A percentile compares a stretch with the other conserved stretches of the same genome.
Conservation (phyloP, 257 asterid genomes). For the Nicotiana obtusifolia region DNA sequence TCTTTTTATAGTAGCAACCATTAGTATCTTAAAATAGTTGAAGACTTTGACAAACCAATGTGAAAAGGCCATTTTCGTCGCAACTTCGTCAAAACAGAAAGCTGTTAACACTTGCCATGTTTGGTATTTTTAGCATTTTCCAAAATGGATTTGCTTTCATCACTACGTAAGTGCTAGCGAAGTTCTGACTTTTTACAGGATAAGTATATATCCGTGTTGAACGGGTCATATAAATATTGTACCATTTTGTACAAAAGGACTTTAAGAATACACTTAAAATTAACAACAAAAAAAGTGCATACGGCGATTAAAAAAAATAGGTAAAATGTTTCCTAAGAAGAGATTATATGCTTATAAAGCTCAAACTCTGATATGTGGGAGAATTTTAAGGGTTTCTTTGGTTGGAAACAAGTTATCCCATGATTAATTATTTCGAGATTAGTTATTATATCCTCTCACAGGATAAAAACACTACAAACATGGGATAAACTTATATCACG, state of each 20-base stretch:
- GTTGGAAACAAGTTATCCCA: too few species aligned
- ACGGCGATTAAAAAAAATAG: too few species aligned
- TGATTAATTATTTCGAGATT: too few species aligned
- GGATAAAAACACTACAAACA: too few species aligned
- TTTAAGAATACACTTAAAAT: background rate
- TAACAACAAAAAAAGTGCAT: background rate
- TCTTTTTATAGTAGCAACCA: too few species aligned
- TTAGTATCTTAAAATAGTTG: too few species aligned
- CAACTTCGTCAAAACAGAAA: background rate
- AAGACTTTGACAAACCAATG: background rate
- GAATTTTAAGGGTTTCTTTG: too few species aligned
- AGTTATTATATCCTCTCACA: fast-evolving
- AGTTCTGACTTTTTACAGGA: background rate
- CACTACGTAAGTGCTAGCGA: background rate
- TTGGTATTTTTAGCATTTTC: background rate
- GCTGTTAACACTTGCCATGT: background rate
- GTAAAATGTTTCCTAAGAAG: too few species aligned
- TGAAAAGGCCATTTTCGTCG: background rate
- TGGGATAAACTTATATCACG: too few species aligned
- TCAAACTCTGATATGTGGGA: too few species aligned
- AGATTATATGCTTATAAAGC: too few species aligned
- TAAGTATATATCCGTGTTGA: background rate
- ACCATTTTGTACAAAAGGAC: background rate
- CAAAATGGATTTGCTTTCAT: background rate
- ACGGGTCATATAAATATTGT: background rate